Evolutionary conservation across 805 yeast species (phyloP).

Genomic region (Metschnikowia lachancei): DNA sequence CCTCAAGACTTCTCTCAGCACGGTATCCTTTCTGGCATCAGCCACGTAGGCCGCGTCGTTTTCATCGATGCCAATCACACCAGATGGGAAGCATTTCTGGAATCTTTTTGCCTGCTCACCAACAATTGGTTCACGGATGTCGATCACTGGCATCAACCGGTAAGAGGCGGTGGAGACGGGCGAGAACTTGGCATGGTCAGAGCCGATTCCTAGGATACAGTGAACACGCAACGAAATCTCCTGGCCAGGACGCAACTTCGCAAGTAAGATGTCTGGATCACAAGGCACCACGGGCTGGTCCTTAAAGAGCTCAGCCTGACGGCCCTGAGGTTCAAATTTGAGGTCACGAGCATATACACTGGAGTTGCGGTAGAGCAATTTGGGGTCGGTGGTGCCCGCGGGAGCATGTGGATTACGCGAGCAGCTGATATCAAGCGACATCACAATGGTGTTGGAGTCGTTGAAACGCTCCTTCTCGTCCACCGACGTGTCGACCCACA

Average conservation of each 20-base stretch:
- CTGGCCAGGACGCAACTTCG: slow-evolving; percentile 95
- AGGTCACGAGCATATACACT: slow-evolving; percentile 87
- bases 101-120: slow-evolving; percentile 78
- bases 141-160: slow-evolving; percentile 84
- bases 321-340: slow-evolving; percentile 88
- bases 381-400: slow-evolving; percentile 74
- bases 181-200: slow-evolving; percentile 96
- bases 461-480: slow-evolving; percentile 69
- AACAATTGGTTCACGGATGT: slow-evolving; percentile 66
- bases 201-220: slow-evolving; percentile 86
- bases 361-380: slow-evolving; percentile 76
- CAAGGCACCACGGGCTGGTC: slow-evolving; percentile 67
- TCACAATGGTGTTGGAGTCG: slow-evolving; percentile 84
- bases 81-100: slow-evolving; percentile 88
- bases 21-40: slow-evolving; percentile 94
- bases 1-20: slow-evolving; percentile 92
- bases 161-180: slow-evolving; percentile 97
- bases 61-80: slow-evolving; percentile 76
- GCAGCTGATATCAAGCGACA: slow-evolving; percentile 78
- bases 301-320: slow-evolving; percentile 70
- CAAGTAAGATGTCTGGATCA: slow-evolving; percentile 86
- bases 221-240: slow-evolving; percentile 88
- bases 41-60: slow-evolving; percentile 72
- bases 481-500: slow-evolving; percentile 70
- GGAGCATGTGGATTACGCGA: slow-evolving; percentile 83